Conservation (phyloP, 345 rosid genomes). For the Brassica nigra region DNA sequence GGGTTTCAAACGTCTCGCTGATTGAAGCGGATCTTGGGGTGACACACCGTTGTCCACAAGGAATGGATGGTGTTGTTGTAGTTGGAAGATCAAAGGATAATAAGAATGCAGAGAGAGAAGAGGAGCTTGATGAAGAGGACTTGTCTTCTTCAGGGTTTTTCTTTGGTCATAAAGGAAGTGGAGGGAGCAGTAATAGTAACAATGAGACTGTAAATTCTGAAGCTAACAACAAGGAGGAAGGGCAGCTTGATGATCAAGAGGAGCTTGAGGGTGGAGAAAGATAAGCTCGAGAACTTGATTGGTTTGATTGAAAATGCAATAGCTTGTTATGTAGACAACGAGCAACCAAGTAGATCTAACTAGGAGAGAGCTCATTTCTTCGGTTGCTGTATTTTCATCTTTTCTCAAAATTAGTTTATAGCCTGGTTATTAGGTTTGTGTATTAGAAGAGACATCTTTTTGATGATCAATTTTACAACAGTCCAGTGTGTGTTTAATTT, state of each 20-base stretch:
- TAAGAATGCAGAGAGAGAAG: slow-evolving; percentile 67
- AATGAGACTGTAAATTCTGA: slow-evolving; percentile 66
- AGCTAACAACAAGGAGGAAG: slow-evolving; percentile 70
- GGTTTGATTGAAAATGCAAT: slow-evolving; percentile 14
- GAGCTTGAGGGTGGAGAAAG: slow-evolving; percentile 75
- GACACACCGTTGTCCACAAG: slow-evolving; percentile 65
- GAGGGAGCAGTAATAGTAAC: slow-evolving; percentile 47
- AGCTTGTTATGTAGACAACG: slow-evolving; percentile 5
- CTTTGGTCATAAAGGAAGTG: slow-evolving; percentile 42
- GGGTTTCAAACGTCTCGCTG: slow-evolving; percentile 43
- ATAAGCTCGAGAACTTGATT: neutral
- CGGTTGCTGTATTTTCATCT: neutral
- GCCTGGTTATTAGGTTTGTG: slow-evolving; percentile 23
- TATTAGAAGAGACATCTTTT: slow-evolving; percentile 2
- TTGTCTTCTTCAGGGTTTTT: slow-evolving; percentile 68
- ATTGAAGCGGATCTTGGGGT: slow-evolving; percentile 57
- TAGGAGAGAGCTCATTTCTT: neutral
- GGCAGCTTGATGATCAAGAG: slow-evolving; percentile 86
- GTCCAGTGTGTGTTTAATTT: slow-evolving; percentile 6
- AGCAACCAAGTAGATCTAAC: slow-evolving; percentile 31
- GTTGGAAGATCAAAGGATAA: slow-evolving; percentile 50
- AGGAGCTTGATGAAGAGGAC: slow-evolving; percentile 78
- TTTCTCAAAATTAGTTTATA: slow-evolving; percentile 13
- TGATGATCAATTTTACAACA: slow-evolving; percentile 10
- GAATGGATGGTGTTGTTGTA: slow-evolving; percentile 58